phyloP scores from a whole-genome alignment of 2,329 filamentous ascomycete species.

The Fusarium newnesense region DNA sequence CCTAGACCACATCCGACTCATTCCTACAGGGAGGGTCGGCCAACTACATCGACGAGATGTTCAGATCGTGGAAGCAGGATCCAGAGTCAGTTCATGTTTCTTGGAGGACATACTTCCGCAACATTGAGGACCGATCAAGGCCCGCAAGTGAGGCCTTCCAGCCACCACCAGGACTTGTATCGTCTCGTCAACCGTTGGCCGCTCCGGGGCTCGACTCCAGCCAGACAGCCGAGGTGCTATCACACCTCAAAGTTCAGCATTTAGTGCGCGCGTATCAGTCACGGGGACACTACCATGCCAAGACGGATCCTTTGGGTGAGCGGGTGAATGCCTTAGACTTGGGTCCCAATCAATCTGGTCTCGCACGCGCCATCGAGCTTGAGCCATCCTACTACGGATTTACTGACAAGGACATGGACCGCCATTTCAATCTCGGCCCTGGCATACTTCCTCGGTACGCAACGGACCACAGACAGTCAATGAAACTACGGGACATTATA shows the following conservation, averaged over 20 bases:
- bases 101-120: conserved; percentile 99
- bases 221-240: conserved; percentile 72
- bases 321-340: conserved; percentile 63
- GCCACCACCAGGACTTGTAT: conserved; percentile 89
- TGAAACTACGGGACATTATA: conserved; percentile 94
- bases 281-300: conserved; percentile 95
- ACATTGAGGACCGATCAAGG: conserved; percentile 97
- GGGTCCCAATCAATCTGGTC: background rate
- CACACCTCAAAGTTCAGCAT: background rate
- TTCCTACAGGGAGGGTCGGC: conserved; percentile 95
- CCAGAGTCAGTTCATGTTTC: conserved; percentile 93
- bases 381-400: conserved; percentile 91
- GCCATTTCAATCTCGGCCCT: conserved; percentile 88
- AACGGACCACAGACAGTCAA: conserved; percentile 85
- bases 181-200: conserved; percentile 73
- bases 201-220: conserved; percentile 41
- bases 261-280: conserved; percentile 81
- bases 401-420: conserved; percentile 88
- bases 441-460: conserved; percentile 94
- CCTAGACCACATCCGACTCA: background rate
- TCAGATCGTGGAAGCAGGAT: conserved; percentile 87
- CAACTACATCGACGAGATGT: conserved; percentile 99
- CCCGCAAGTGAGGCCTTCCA: conserved; percentile 95
- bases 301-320: conserved; percentile 93
- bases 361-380: conserved; percentile 84